These are phyloP conservation scores for Colletotrichum sublineola DNA, from an alignment of 2,329 filamentous ascomycete genomes.

Conservation along the genomic window DNA sequence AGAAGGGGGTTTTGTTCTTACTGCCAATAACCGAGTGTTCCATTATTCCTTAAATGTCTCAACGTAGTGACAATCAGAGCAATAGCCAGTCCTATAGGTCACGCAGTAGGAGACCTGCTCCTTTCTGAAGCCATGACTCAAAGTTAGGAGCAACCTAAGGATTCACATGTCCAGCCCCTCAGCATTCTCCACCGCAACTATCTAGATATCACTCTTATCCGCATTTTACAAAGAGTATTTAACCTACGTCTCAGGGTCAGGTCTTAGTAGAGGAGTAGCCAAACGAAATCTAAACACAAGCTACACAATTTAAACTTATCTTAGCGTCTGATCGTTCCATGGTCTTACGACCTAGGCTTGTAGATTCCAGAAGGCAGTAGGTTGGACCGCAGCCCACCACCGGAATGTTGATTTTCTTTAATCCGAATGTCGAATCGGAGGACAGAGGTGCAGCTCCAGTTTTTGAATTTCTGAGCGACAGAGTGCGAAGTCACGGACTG, in stretches of 20 bases:
- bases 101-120: neutral
- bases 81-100: neutral
- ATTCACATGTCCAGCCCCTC: neutral
- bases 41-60: neutral
- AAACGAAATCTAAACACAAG: neutral
- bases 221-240: neutral
- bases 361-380: neutral
- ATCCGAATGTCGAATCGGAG: constrained; percentile 4
- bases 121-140: neutral
- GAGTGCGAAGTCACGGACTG: neutral
- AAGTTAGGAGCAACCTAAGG: neutral
- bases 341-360: neutral
- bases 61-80: neutral
- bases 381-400: neutral
- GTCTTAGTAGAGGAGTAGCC: neutral
- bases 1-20: no score
- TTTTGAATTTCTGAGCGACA: constrained; percentile 5
- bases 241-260: neutral
- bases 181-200: neutral
- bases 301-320: constrained; percentile 15
- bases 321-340: constrained; percentile 12
- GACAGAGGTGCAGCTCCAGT: no score
- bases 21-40: neutral
- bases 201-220: neutral
- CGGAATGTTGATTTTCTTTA: neutral